Percentiles rank a stretch among this genome's conserved stretches.
Conservation (phyloP, 768 basidiomycete genomes). For the Sporobolomyces roseus region DNA sequence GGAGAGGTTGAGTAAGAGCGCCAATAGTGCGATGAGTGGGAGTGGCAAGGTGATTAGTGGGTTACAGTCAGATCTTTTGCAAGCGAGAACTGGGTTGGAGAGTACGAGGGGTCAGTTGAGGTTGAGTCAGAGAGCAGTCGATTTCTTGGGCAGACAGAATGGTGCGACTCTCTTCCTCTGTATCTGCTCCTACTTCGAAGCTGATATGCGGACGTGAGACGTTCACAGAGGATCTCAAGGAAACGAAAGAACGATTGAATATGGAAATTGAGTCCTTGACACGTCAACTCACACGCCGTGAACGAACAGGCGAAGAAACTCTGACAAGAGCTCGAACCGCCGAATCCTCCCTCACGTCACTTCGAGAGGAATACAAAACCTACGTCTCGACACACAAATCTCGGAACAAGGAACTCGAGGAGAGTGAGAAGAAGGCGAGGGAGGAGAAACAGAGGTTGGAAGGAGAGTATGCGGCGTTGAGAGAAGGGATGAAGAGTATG, state of each 20-base stretch:
- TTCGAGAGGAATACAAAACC: conserved; percentile 69
- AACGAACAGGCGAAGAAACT: conserved; percentile 79
- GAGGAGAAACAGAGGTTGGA: conserved; percentile 66
- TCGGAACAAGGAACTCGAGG: conserved; percentile 63
- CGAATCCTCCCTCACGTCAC: conserved; percentile 65
- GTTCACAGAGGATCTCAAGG: conserved; percentile 76
- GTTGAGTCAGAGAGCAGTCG: conserved; percentile 74
- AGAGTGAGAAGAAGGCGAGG: conserved; percentile 3
- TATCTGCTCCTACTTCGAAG: too few relatives aligned
- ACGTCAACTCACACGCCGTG: conserved; percentile 81
- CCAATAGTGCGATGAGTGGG: conserved; percentile 35
- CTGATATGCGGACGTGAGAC: neutral
- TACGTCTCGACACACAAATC: conserved; percentile 72
- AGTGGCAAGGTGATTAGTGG: conserved; percentile 85
- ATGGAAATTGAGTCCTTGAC: conserved; percentile 83
- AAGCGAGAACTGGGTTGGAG: conserved; percentile 74
- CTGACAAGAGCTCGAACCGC: conserved; percentile 81
- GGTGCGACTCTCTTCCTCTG: conserved; percentile 27
- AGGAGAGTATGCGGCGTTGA: conserved; percentile 73
- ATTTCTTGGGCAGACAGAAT: conserved; percentile 52
- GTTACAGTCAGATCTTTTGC: conserved; percentile 75
- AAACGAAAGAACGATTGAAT: conserved; percentile 72
- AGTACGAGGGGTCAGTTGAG: conserved; percentile 79
- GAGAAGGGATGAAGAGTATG: conserved; percentile 68
- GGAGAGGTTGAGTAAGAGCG: conserved; percentile 29